Percentiles rank a stretch among this genome's conserved stretches.
These are phyloP conservation scores for Sporothrix euskadiensis DNA, from an alignment of 2,329 filamentous ascomycete species.

Conservation along the genomic window DNA sequence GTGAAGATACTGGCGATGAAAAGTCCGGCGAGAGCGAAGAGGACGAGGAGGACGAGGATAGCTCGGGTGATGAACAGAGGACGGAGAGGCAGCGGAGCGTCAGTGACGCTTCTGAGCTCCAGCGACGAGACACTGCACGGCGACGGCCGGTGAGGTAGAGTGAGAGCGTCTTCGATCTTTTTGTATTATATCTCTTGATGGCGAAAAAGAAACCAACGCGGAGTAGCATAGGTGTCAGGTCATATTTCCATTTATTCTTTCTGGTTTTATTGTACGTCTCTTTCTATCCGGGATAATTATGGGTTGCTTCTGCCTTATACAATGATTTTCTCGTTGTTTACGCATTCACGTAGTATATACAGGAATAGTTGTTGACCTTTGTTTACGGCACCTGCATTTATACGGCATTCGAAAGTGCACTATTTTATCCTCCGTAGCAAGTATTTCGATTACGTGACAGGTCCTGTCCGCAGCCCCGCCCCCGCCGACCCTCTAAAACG, in stretches of 20 bases:
- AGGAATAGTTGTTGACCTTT: neutral
- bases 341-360: neutral
- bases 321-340: neutral
- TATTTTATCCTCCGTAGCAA: neutral
- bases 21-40: neutral
- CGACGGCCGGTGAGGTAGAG: slow-evolving; percentile 17
- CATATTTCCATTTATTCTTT: neutral
- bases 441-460: slow-evolving; percentile 6
- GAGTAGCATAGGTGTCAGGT: neutral
- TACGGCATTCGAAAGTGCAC: neutral
- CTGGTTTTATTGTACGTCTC: neutral
- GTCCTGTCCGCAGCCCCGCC: neutral
- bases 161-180: neutral
- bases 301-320: neutral
- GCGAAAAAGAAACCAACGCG: neutral
- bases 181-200: neutral
- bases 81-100: slow-evolving; percentile 60
- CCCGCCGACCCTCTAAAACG: neutral
- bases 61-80: slow-evolving; percentile 53
- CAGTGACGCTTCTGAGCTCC: slow-evolving; percentile 44
- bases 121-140: slow-evolving; percentile 30
- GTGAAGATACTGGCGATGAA: slow-evolving; percentile 34
- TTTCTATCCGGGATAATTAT: neutral
- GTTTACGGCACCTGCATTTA: neutral
- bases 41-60: slow-evolving; percentile 47